phyloP scores from a whole-genome alignment of 2,329 filamentous ascomycete species.

The Fusarium bulbicola region DNA sequence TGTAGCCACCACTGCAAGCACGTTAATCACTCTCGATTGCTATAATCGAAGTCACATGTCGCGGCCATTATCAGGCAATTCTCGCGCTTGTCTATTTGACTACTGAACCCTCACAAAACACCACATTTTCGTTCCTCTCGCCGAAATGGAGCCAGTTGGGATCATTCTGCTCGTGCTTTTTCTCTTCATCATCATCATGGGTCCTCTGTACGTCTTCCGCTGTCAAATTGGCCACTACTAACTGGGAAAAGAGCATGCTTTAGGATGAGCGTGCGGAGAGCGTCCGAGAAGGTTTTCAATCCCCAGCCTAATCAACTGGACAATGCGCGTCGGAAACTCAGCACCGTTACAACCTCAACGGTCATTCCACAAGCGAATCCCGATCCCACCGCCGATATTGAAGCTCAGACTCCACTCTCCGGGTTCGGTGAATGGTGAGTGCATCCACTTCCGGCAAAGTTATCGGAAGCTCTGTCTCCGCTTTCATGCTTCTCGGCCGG shows the following conservation, averaged over 20 bases:
- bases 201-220: constrained; percentile 29
- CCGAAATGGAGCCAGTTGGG: constrained; percentile 40
- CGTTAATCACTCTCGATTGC: constrained; percentile 1
- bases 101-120: neutral
- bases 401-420: constrained; percentile 22
- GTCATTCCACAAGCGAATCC: constrained; percentile 14
- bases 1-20: constrained; percentile 10
- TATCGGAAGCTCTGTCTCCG: neutral
- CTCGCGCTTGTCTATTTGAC: neutral
- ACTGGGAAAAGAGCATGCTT: constrained; percentile 27
- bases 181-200: constrained; percentile 32
- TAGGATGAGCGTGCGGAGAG: constrained; percentile 19
- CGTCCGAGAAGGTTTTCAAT: constrained; percentile 27
- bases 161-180: constrained; percentile 39
- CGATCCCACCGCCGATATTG: constrained; percentile 24
- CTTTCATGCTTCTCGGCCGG: constrained; percentile 15
- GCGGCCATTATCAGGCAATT: neutral
- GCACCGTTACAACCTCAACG: constrained; percentile 42
- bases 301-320: constrained; percentile 34
- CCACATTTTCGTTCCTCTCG: neutral
- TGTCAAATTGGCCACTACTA: neutral
- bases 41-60: constrained; percentile 4
- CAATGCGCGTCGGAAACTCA: constrained; percentile 44
- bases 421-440: constrained; percentile 43
- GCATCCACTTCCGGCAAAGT: neutral